Evolutionary conservation across 2,329 filamentous ascomycete species (phyloP).

Genomic region (Colletotrichum lindemuthianum): DNA sequence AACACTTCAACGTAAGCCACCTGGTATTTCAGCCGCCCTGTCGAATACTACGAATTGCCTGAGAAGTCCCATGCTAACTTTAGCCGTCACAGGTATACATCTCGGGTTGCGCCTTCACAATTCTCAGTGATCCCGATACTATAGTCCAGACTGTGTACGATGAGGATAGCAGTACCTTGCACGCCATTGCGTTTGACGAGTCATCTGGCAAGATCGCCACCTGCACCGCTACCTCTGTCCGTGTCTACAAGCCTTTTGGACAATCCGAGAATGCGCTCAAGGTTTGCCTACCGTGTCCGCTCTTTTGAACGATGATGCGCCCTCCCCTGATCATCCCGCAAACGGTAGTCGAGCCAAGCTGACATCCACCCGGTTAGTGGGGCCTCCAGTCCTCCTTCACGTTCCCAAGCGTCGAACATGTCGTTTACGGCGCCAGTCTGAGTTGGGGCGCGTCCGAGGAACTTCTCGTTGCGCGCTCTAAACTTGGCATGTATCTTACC

Average conservation of each 20-base stretch:
- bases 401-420: slow-evolving; percentile 42
- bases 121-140: slow-evolving; percentile 78
- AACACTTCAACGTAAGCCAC: slow-evolving; percentile 74
- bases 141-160: slow-evolving; percentile 93
- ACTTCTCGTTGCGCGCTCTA: slow-evolving; percentile 78
- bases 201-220: slow-evolving; percentile 85
- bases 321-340: too few relatives aligned
- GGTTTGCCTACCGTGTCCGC: slow-evolving; percentile 56
- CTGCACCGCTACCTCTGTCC: slow-evolving; percentile 72
- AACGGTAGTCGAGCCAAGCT: too few relatives aligned
- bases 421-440: slow-evolving; percentile 59
- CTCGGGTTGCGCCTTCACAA: slow-evolving; percentile 85
- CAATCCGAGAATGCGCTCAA: slow-evolving; percentile 77
- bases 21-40: too few relatives aligned
- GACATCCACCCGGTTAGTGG: slow-evolving; percentile 57
- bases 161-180: slow-evolving; percentile 73
- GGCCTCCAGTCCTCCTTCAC: slow-evolving; percentile 71
- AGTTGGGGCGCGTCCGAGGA: slow-evolving; percentile 93
- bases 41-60: slow-evolving; percentile 13
- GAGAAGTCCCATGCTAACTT: slow-evolving; percentile 19
- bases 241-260: slow-evolving; percentile 81
- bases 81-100: slow-evolving; percentile 76
- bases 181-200: slow-evolving; percentile 85
- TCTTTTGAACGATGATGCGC: neutral
- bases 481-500: slow-evolving; percentile 74